These are phyloP conservation scores for Danielia reshetovae DNA, from an alignment of 805 yeast genomes.

Conservation along the genomic window DNA sequence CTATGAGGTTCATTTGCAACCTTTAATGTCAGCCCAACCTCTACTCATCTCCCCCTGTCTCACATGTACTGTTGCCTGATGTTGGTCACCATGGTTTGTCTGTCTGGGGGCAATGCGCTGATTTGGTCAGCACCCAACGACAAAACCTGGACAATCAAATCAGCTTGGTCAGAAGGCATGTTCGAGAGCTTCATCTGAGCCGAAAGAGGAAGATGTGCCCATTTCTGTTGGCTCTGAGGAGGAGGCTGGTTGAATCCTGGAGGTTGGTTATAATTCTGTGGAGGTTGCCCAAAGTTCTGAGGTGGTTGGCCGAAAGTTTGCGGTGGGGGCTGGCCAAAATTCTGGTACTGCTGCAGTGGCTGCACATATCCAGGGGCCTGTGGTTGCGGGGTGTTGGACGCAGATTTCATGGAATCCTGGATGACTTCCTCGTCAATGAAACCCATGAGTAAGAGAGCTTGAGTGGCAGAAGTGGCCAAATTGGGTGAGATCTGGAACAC, in stretches of 20 bases:
- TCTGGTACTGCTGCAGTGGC: constrained; percentile 16
- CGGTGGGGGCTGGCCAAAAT: constrained; percentile 9
- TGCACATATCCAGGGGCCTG: constrained; percentile 6
- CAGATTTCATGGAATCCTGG: constrained; percentile 46
- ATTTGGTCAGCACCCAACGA: constrained; percentile 49
- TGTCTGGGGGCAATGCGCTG: constrained; percentile 46
- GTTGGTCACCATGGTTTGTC: constrained; percentile 52
- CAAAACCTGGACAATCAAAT: constrained; percentile 51
- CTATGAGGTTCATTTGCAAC: too few relatives aligned
- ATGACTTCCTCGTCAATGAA: constrained; percentile 66
- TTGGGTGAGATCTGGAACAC: constrained; percentile 51
- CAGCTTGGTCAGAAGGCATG: constrained; percentile 56
- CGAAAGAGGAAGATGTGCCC: constrained; percentile 46
- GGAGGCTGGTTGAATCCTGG: constrained; percentile 1
- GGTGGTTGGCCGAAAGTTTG: constrained; percentile 4
- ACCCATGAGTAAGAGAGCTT: constrained; percentile 74
- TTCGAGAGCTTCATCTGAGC: constrained; percentile 48
- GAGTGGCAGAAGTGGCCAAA: constrained; percentile 65
- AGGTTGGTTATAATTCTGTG: constrained; percentile 1
- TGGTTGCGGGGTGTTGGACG: constrained; percentile 15
- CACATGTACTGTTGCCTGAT: constrained; percentile 52
- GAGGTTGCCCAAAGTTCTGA: constrained; percentile 3
- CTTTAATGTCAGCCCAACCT: too few relatives aligned
- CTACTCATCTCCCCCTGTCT: too few relatives aligned
- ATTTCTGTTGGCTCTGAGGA: constrained; percentile 19